Conservation (phyloP, 495 filamentous ascomycete genomes). For the Penicillium bovifimosum region DNA sequence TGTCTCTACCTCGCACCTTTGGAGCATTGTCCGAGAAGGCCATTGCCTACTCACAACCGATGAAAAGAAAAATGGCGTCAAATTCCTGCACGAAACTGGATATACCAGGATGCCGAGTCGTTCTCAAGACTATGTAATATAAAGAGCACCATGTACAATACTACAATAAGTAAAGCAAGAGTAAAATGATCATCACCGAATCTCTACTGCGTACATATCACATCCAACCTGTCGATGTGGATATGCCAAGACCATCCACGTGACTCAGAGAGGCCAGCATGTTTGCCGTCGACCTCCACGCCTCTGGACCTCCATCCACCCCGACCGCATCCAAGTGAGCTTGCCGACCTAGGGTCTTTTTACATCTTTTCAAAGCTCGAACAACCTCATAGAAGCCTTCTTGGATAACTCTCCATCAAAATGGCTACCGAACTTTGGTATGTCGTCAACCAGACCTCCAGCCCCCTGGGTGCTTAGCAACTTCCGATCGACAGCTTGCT, state of each 20-base stretch:
- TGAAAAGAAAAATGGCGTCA: slow-evolving; percentile 6
- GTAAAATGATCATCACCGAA: neutral
- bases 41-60: slow-evolving; percentile 38
- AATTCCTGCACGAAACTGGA: slow-evolving; percentile 37
- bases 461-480: slow-evolving; percentile 28
- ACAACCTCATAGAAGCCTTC: slow-evolving; percentile 9
- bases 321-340: slow-evolving; percentile 24
- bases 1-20: slow-evolving; percentile 32
- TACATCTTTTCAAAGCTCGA: slow-evolving; percentile 17
- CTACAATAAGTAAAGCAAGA: slow-evolving; percentile 3
- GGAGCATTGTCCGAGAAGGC: slow-evolving; percentile 48
- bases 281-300: slow-evolving; percentile 40
- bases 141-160: neutral
- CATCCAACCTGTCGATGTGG: neutral
- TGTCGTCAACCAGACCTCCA: slow-evolving; percentile 33
- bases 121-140: slow-evolving; percentile 14
- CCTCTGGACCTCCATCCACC: slow-evolving; percentile 29
- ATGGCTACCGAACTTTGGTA: slow-evolving; percentile 66
- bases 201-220: neutral
- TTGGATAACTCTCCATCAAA: slow-evolving; percentile 27
- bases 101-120: slow-evolving; percentile 35
- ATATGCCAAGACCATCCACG: slow-evolving; percentile 33
- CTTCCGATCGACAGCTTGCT: slow-evolving; percentile 24
- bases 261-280: slow-evolving; percentile 33
- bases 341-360: slow-evolving; percentile 18